Base-by-base conservation (phyloP, 176 grass and related monocot species). In the Tillandsia fasciculata region DNA sequence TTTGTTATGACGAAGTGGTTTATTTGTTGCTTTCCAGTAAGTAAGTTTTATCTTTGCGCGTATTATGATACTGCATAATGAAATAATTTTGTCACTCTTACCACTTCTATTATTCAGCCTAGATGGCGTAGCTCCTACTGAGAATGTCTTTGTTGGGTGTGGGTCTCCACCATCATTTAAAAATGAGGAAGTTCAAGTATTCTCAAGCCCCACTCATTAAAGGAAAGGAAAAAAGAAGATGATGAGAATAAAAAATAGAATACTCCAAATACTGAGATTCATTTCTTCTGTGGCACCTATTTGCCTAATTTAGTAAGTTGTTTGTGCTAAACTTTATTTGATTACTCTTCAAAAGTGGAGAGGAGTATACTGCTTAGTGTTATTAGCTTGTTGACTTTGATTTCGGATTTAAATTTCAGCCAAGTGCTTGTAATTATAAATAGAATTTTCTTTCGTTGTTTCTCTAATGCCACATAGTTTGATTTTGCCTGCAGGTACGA, bases 401-500 rank as follows among this genome's bases (percentile, higher is more conserved):
- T 61, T 18, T 61, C n/a, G 18, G 56, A 61, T 61, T 61, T 23
- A 61, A 14, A 61, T 17, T 61, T 9, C 7, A 20, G 17, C 15
- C 2, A 61, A 61, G 48, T 3, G 48, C 10, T 42, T 67, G 28
- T 48, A 13, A 9, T 1, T 11, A 17, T n/a, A 47, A 67, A n/a
- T 47, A 15, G 11, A 17, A 28, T 49, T 50, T 42, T 33, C 26
- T 49, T 56, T 74, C 51, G 58, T 64, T 71, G 18, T 49, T 74
- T 72, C 52, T 22, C 26, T 57, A 26, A 64, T 65, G 52, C 9
- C 24, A 63, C 50, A 23, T 3, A 59, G 53, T 23, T 76, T 83
- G 69, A 61, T 56, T 49, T 6, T 49, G 42, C 51, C 56, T 77
- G 67, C 50, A 91, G 86, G 77, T 18, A 72, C 75, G 72, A 72